Base-by-base conservation (phyloP, 2,329 filamentous ascomycete genomes). In the Rhynchosporium secalis region DNA sequence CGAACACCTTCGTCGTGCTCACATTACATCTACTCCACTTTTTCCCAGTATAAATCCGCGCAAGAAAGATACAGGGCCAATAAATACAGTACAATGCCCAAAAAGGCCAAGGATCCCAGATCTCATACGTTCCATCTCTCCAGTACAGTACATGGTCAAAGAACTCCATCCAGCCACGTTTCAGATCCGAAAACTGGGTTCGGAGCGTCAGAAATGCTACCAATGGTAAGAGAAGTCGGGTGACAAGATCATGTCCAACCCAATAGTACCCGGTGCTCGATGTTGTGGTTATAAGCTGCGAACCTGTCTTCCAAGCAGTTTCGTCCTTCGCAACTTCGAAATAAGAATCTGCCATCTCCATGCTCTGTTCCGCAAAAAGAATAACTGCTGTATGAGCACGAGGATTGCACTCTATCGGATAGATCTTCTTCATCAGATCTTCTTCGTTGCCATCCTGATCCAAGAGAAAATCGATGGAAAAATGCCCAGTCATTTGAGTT, bases 401-500 rank as follows among this genome's bases (percentile, higher is more conserved):
- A 0, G 88, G 88, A 61, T 90, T 90, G 70, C 87, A 90, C 71
- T 90, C 87, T 61, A 91, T 90, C 0, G 87, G 86, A 65, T 85
- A 87, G 1, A 90, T 71, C 29, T 65, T 79, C 68, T 20, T 75
- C 72, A 43, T 74, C 38, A 67, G 74, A 51, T 64, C 70, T 29
- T 61, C 45, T 28, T 43, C 45, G 1, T 38, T 40, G 29, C 61
- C 55, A 13, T 76, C 72, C 56, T 80, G 76, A 51, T 84, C 80
- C 2, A 89, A 81, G 67, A 92, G 76, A 65, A 92, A 88, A 71
- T 90, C 86, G 58, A 93, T 87, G n/a, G 84, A 87, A 31, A 92
- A 72, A 72, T 93, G 90, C 0, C 90, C 89, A 0, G 87, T 91
- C 69, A 90, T 76, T 2, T 72, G 68, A 15, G 73, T 60, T 0